Base-by-base conservation (phyloP, 2,329 filamentous ascomycete genomes). In the Emergomyces africanus region DNA sequence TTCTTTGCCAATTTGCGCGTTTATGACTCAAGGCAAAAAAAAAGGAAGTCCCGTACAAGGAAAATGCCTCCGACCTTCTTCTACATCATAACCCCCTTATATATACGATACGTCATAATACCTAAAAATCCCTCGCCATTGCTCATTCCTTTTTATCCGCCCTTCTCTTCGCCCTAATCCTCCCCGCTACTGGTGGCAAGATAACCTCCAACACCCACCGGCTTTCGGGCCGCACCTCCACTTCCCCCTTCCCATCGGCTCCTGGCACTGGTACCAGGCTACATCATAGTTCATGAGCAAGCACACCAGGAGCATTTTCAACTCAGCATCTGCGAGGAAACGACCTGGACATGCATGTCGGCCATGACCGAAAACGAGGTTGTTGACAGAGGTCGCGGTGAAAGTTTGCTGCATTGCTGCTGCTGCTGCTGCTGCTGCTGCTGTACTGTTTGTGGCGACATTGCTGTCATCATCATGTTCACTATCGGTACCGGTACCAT, bases 231-330 rank as follows among this genome's bases (percentile, higher is more conserved):
- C 51, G 33, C 14, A 35, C 49, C 8, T 6, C 28, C 18, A 51
- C 18, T 18, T 35, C 49, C 28, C 51, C 51, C 33, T 39, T 39
- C 12, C 33, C 51, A 28, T 37, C 51, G 18, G 33, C 6, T 25
- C 37, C 35, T 9, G 33, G n/a, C 2, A 54, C 51, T 14, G 35
- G 35, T 20, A 28, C 23, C 2, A 48, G 23, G 44, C 15, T 28
- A 54, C 8, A 39, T 54, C 51, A 39, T 42, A 54, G 15, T 54
- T 54, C 51, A 54, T 54, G 23, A 54, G 35, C 51, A 54, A 41
- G 15, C 8, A 28, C 10, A 15, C 51, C 35, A 54, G 5, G 35
- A 54, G 35, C 33, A 54, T 54, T 37, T 54, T 54, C 12, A 41
- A 10, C 51, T 54, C 37, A 25, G 51, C 51, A 5, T 54, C 51